A percentile compares a stretch with the other conserved stretches of the same genome.
These are phyloP conservation scores for Calonectria hawksworthii DNA, from an alignment of 2,329 filamentous ascomycete species.

Conservation along the genomic window DNA sequence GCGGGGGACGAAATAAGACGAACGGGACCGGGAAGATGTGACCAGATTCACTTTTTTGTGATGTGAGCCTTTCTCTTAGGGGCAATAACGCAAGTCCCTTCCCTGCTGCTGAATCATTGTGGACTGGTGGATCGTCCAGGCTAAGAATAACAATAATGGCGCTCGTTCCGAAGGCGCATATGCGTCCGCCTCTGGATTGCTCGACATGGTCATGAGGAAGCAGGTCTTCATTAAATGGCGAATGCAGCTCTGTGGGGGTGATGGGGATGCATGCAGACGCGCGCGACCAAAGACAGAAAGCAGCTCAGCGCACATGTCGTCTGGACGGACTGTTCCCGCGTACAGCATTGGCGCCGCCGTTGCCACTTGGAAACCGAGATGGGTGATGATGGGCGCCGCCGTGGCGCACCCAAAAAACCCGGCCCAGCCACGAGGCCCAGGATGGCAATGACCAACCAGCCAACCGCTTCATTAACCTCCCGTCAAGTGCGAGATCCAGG, in stretches of 20 bases:
- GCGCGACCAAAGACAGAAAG: background rate
- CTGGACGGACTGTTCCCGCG: background rate
- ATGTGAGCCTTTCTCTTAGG: background rate
- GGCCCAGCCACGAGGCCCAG: conserved; percentile 32
- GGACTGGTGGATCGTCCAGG: background rate
- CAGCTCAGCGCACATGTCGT: background rate
- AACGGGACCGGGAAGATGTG: conserved; percentile 6
- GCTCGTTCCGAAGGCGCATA: conserved; percentile 8
- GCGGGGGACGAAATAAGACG: conserved; percentile 11
- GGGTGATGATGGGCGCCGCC: conserved; percentile 29
- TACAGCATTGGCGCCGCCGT: conserved; percentile 23
- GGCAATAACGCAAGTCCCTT: background rate
- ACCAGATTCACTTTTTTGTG: background rate
- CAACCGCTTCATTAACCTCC: conserved; percentile 5
- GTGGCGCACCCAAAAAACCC: conserved; percentile 30
- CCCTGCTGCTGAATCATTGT: background rate
- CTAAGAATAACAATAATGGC: conserved; percentile 9
- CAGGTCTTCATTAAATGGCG: conserved; percentile 3
- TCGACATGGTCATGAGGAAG: background rate
- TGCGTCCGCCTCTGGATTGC: background rate
- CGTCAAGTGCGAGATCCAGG: conserved; percentile 11
- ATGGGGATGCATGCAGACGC: conserved; percentile 6
- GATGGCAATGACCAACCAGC: conserved; percentile 26
- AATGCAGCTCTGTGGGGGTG: conserved; percentile 6
- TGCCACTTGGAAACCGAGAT: conserved; percentile 15